Evolutionary conservation across 805 yeast genomes (phyloP).

Genomic region (Jamesozyma jinghongensis): DNA sequence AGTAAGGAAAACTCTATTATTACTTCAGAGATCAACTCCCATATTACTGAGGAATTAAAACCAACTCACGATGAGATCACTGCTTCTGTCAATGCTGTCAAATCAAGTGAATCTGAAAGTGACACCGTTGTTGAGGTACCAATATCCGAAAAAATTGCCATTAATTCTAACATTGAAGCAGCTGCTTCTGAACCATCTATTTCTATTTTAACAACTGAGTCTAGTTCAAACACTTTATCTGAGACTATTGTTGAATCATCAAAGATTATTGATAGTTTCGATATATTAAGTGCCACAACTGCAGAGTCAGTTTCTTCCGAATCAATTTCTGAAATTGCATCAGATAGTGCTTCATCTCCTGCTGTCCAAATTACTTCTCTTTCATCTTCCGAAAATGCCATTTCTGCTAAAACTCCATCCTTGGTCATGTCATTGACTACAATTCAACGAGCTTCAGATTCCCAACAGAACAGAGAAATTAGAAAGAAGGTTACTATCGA

Average conservation of each 20-base stretch:
- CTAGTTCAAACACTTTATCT: background rate
- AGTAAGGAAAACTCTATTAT: no score
- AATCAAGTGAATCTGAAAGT: no score
- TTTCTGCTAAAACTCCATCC: background rate
- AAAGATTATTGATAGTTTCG: background rate
- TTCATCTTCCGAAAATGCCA: no score
- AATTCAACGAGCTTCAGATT: background rate
- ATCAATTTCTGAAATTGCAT: background rate
- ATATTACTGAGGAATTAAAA: no score
- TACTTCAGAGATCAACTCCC: no score
- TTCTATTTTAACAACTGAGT: background rate
- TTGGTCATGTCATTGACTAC: background rate
- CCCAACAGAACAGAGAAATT: background rate
- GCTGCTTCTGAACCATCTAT: no score
- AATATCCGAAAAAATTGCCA: no score
- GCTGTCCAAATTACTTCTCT: background rate
- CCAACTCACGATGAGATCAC: no score
- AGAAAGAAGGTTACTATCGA: slow-evolving; percentile 6
- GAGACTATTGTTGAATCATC: background rate
- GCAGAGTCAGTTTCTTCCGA: background rate
- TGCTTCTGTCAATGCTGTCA: no score
- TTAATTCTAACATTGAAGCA: no score
- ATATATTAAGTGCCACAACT: no score
- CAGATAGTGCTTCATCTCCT: background rate
- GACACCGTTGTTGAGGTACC: no score